phyloP scores from a whole-genome alignment of 164 flowering plant genomes.

The Brasenia schreberi region DNA sequence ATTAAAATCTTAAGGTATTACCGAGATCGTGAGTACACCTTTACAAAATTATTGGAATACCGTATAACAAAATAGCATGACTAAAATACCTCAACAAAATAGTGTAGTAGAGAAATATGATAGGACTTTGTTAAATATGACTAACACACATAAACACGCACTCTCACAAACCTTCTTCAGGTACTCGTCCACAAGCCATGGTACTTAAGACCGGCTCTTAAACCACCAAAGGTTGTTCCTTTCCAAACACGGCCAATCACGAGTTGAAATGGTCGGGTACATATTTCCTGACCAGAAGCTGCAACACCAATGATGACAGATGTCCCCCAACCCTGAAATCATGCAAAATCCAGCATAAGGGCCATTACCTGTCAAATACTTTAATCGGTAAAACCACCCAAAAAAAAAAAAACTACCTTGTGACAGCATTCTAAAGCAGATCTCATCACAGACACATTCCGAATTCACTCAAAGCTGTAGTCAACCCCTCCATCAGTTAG shows the following conservation, averaged over 20 bases:
- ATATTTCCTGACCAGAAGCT: not conserved
- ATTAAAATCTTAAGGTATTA: no score
- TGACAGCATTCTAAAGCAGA: not conserved
- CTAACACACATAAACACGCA: no score
- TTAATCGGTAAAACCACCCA: no score
- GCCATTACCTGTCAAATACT: no score
- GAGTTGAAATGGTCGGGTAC: not conserved
- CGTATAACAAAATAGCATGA: no score
- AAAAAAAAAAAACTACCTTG: not conserved
- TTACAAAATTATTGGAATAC: no score
- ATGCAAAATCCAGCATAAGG: not conserved
- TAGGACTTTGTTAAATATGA: no score
- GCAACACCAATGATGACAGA: not conserved
- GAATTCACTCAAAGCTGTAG: constrained; percentile 1
- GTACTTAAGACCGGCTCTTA: not conserved
- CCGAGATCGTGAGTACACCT: no score
- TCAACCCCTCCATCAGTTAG: constrained; percentile 2
- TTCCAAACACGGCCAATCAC: constrained; percentile 1
- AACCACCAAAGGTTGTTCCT: constrained; percentile 4
- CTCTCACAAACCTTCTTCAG: no score
- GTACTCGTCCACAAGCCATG: not conserved
- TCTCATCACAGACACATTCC: not conserved
- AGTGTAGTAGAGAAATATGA: no score
- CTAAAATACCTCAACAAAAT: no score
- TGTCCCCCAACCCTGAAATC: constrained; percentile 1